A percentile compares a stretch with the other conserved stretches of the same genome.
phyloP scores from a whole-genome alignment of 2,329 filamentous ascomycete genomes.

The Colletotrichum navitas region DNA sequence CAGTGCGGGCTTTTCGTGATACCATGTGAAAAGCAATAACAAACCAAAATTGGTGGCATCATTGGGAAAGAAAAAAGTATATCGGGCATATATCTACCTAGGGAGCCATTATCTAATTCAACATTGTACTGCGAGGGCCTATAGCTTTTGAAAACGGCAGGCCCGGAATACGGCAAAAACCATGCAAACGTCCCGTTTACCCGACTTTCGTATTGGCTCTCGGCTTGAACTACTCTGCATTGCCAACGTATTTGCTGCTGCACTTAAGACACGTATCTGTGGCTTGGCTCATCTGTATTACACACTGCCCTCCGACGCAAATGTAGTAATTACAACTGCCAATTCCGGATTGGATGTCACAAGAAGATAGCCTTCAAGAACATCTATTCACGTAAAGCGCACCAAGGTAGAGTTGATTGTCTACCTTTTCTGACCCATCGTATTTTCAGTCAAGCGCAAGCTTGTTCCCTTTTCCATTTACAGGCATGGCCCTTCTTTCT shows the following conservation, averaged over 20 bases:
- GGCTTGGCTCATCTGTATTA: not conserved
- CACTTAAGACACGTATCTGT: not conserved
- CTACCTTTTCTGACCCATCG: not conserved
- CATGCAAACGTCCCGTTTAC: too few relatives aligned
- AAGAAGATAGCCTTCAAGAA: not conserved
- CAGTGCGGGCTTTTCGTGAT: conserved; percentile 23
- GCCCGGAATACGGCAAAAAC: not conserved
- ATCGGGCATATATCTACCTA: conserved; percentile 7
- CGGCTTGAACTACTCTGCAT: not conserved
- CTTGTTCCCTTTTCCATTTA: too few relatives aligned
- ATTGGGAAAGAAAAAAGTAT: conserved; percentile 11
- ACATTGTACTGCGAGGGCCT: conserved; percentile 23
- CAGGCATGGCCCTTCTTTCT: not conserved
- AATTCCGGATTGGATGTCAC: not conserved
- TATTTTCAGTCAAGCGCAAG: too few relatives aligned
- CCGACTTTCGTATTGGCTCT: not conserved
- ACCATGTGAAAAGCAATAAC: conserved; percentile 23
- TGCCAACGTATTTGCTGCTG: not conserved
- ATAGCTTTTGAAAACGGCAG: not conserved
- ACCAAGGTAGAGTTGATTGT: not conserved
- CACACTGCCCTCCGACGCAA: not conserved
- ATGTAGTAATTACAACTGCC: too few relatives aligned
- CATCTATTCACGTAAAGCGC: not conserved
- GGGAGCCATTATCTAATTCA: conserved; percentile 29
- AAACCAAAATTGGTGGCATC: not conserved